A percentile compares a stretch with the other conserved stretches of the same genome.
These are phyloP conservation scores for Podospora comata DNA, from an alignment of 495 filamentous ascomycete genomes.

Conservation along the genomic window DNA sequence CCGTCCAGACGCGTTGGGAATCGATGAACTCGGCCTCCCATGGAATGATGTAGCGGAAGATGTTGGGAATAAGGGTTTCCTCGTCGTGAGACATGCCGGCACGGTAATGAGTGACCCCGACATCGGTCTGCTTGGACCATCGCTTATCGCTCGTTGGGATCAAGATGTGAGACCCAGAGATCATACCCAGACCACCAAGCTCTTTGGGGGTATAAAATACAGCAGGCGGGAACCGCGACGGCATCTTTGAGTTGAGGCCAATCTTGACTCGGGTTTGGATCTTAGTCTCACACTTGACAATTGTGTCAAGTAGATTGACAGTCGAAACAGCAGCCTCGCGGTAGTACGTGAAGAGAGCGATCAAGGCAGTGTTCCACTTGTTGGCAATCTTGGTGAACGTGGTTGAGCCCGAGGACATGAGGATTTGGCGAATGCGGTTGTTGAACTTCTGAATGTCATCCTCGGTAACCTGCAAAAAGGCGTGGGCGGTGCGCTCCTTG, in stretches of 20 bases:
- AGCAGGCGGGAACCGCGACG: constrained; percentile 95
- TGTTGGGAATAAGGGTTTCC: constrained; percentile 97
- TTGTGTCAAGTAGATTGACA: constrained; percentile 91
- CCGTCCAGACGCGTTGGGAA: constrained; percentile 97
- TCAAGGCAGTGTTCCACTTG: constrained; percentile 98
- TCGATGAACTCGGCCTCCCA: constrained; percentile 99
- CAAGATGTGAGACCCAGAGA: constrained; percentile 96
- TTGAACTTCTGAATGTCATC: constrained; percentile 99
- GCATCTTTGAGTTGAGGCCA: constrained; percentile 99
- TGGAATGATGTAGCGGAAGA: constrained; percentile 99
- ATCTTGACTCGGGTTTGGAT: constrained; percentile 99
- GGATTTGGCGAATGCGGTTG: constrained; percentile 95
- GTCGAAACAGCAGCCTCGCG: constrained; percentile 98
- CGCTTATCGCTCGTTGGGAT: constrained; percentile 98
- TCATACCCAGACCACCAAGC: constrained; percentile 97
- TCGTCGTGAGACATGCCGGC: constrained; percentile 98
- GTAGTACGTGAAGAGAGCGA: constrained; percentile 99
- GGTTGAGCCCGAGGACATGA: constrained; percentile 98
- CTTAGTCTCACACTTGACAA: constrained; percentile 99
- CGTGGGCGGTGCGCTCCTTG: constrained; percentile 95
- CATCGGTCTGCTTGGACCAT: constrained; percentile 97
- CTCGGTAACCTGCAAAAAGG: constrained; percentile 96
- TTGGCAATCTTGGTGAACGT: constrained; percentile 99
- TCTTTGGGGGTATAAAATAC: constrained; percentile 99
- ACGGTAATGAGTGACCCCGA: constrained; percentile 95